These are phyloP conservation scores for Breynia disticha DNA, from an alignment of 441 rosid species.

Conservation along the genomic window DNA sequence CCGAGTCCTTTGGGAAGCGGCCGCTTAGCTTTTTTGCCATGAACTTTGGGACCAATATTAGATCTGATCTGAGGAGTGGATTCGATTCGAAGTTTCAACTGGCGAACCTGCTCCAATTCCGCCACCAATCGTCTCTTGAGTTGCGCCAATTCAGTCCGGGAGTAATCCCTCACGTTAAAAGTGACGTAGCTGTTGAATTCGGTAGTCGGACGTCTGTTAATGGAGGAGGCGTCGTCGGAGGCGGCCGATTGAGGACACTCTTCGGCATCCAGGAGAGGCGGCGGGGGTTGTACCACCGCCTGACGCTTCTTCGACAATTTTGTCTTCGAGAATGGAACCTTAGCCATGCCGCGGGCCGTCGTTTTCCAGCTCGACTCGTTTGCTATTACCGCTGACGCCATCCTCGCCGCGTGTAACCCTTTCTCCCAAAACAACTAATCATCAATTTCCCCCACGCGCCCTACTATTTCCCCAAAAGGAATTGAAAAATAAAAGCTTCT, in stretches of 20 bases:
- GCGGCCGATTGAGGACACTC: conserved; percentile 44
- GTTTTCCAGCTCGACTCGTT: conserved; percentile 55
- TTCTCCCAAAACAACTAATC: conserved; percentile 9
- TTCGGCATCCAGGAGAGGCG: conserved; percentile 22
- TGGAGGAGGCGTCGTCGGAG: conserved; percentile 48
- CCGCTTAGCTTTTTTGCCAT: conserved; percentile 18
- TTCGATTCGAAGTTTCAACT: conserved; percentile 42
- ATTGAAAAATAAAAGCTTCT: no score
- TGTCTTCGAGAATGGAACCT: conserved; percentile 37
- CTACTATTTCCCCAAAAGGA: neutral
- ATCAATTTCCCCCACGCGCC: conserved; percentile 26
- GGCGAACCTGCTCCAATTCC: conserved; percentile 69
- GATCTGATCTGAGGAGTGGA: conserved; percentile 28
- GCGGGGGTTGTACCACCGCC: no score
- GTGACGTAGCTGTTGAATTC: conserved; percentile 24
- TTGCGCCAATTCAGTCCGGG: conserved; percentile 50
- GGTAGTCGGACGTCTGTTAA: conserved; percentile 26
- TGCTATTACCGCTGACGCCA: conserved; percentile 70
- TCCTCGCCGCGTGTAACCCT: conserved; percentile 19
- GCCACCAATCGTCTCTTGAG: conserved; percentile 41
- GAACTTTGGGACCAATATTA: conserved; percentile 13
- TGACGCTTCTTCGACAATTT: conserved; percentile 30
- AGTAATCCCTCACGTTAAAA: conserved; percentile 23
- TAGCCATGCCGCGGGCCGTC: conserved; percentile 41
- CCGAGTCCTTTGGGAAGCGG: no score